Evolutionary conservation across 495 filamentous ascomycete genomes (phyloP), one percentile per base, ranked within the genome.

Genomic region (Staphylotrichum tortipilum): DNA sequence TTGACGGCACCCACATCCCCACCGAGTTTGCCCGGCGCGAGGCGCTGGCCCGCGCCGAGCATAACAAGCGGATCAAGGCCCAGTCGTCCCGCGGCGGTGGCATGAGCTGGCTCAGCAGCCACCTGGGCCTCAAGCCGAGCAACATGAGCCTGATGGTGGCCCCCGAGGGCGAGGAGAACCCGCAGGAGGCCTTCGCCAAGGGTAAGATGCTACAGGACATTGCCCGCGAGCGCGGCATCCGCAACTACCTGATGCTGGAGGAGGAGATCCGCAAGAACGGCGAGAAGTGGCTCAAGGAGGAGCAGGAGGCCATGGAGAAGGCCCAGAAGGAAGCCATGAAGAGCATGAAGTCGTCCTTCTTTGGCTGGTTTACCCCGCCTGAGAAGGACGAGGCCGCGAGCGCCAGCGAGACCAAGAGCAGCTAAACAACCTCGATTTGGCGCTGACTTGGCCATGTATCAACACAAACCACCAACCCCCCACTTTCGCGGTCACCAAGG

Each of bases 141-240:
- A 72, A 59, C 49, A 70, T 76, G 70, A 71, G 61, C 59, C 60
- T 75, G 54, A 69, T 74, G 66, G 65, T 71, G 7, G 61, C 74
- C 29, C 63, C 82, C 39, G 77, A 85, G 36, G 85, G 82, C 29
- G 88, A 94, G 49, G 72, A 80, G 53, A 79, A 69, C 35, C 78
- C 83, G 2, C 70, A 78, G 1, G 85, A 91, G 59, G 87, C 84
- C 4, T 78, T 88, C 26, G 81, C 81, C 31, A 78, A 94, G 69
- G 89, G 88, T 24, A 95, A 97, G 80, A 98, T 95, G 83, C 74
- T 94, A 43, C 87, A 85, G 69, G 92, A 98, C 61, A 81, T 90
- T 63, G 85, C 90, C 43, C 81, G 94, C 30, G 94, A 98, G 71
- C 76, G 87, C 31, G 91, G 94, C 21, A 86, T 88, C 68, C 83